Evolutionary conservation across 768 basidiomycete species (phyloP).

Genomic region (Leccinum obscurum): DNA sequence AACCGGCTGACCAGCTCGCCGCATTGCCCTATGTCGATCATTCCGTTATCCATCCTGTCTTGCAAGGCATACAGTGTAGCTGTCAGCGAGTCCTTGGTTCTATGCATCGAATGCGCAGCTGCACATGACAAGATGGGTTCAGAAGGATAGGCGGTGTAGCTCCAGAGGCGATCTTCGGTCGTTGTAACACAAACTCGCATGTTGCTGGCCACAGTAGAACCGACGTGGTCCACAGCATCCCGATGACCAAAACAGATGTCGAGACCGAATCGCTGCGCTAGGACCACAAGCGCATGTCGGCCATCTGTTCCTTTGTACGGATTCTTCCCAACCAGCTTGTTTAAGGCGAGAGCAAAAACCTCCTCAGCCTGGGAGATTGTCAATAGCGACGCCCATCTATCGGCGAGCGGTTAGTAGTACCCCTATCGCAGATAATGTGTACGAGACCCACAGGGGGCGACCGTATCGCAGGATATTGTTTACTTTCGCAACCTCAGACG

Average conservation of each 20-base stretch:
- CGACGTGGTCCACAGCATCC: neutral
- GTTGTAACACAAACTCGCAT: neutral
- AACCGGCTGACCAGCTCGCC: conserved; percentile 14
- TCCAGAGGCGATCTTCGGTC: neutral
- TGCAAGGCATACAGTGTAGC: neutral
- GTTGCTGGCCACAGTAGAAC: neutral
- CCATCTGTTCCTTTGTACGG: neutral
- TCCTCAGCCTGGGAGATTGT: accelerated
- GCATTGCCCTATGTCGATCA: neutral
- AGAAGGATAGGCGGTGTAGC: neutral
- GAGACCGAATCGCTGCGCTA: neutral
- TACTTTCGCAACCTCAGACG: neutral
- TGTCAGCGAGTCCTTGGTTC: neutral
- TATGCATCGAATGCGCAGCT: neutral
- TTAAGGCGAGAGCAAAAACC: neutral
- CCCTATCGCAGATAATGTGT: neutral
- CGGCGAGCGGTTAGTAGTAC: neutral
- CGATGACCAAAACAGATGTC: neutral
- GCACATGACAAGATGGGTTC: neutral
- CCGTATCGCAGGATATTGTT: neutral
- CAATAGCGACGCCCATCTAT: neutral
- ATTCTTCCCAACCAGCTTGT: neutral
- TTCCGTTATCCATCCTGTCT: neutral
- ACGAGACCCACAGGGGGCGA: neutral
- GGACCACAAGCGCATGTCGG: conserved; percentile 2